phyloP scores from a whole-genome alignment of 805 yeast genomes.

The Yamadazyma takamatsuzukensis region DNA sequence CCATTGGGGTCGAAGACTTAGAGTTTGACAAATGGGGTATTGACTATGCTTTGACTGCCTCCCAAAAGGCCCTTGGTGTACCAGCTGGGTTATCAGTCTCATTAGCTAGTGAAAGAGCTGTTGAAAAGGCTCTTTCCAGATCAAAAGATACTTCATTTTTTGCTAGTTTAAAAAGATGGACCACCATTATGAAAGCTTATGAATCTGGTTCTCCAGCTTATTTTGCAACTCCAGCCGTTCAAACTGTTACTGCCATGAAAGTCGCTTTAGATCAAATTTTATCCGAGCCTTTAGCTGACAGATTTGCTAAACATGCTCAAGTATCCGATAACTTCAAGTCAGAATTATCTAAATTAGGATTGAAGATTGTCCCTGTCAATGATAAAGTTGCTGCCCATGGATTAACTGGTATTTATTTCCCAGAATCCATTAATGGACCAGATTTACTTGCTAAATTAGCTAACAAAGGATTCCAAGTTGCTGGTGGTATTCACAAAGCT shows the following conservation, averaged over 20 bases:
- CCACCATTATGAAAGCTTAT: slow-evolving; percentile 82
- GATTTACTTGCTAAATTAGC: slow-evolving; percentile 58
- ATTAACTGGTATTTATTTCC: slow-evolving; percentile 78
- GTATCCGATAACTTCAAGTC: slow-evolving; percentile 66
- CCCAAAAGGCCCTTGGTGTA: slow-evolving; percentile 93
- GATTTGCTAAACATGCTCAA: slow-evolving; percentile 60
- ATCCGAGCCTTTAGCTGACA: slow-evolving; percentile 47
- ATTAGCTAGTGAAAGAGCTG: slow-evolving; percentile 71
- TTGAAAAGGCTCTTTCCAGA: slow-evolving; percentile 52
- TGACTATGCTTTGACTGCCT: slow-evolving; percentile 85
- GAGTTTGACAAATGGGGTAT: slow-evolving; percentile 87
- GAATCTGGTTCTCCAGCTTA: slow-evolving; percentile 77
- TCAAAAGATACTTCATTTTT: slow-evolving; percentile 52
- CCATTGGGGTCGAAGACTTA: slow-evolving; percentile 83
- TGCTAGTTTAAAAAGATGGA: slow-evolving; percentile 78
- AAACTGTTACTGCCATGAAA: slow-evolving; percentile 75
- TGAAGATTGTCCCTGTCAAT: slow-evolving; percentile 63
- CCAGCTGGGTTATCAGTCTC: slow-evolving; percentile 89
- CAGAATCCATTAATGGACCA: slow-evolving; percentile 68
- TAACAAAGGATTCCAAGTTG: slow-evolving; percentile 70
- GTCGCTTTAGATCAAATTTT: slow-evolving; percentile 73
- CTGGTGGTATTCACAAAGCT: slow-evolving; percentile 86
- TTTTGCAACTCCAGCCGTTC: slow-evolving; percentile 97
- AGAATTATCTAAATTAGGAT: slow-evolving; percentile 53
- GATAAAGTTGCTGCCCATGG: slow-evolving; percentile 77